Conservation (phyloP, 2,329 filamentous ascomycete species). For the Emmonsia crescens region DNA sequence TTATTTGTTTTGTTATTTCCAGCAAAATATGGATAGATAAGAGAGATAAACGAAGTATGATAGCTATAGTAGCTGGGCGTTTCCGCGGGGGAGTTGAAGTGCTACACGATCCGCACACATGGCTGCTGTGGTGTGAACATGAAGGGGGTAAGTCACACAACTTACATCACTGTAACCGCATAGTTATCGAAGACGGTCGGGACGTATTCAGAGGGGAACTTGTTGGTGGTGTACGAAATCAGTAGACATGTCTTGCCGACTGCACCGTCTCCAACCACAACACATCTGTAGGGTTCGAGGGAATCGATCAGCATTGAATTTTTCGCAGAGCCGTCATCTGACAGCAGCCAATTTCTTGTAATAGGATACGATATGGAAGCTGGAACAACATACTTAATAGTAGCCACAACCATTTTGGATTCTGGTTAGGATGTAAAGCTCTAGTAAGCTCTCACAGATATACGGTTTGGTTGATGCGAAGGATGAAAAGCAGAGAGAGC, state of each 20-base stretch:
- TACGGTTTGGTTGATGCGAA: slow-evolving; percentile 2
- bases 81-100: not conserved
- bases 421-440: not conserved
- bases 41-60: not conserved
- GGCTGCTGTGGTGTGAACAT: slow-evolving; percentile 4
- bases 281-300: slow-evolving; percentile 55
- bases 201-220: slow-evolving; percentile 99
- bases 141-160: slow-evolving; percentile 21
- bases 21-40: not conserved
- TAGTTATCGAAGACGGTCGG: slow-evolving; percentile 99
- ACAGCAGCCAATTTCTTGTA: slow-evolving; percentile 7
- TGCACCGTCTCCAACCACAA: slow-evolving; percentile 97
- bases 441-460: not conserved
- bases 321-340: slow-evolving; percentile 10
- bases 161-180: slow-evolving; percentile 98
- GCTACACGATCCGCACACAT: slow-evolving; percentile 4
- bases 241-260: slow-evolving; percentile 98
- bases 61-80: not conserved
- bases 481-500: not conserved
- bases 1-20: not conserved
- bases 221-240: slow-evolving; percentile 99
- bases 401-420: slow-evolving; percentile 48
- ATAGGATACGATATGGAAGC: not conserved
- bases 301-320: not conserved
- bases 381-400: slow-evolving; percentile 46